A percentile compares a stretch with the other conserved stretches of the same genome.
These are phyloP conservation scores for Yamadazyma dushanensis DNA, from an alignment of 1,139 yeast species.

Conservation along the genomic window DNA sequence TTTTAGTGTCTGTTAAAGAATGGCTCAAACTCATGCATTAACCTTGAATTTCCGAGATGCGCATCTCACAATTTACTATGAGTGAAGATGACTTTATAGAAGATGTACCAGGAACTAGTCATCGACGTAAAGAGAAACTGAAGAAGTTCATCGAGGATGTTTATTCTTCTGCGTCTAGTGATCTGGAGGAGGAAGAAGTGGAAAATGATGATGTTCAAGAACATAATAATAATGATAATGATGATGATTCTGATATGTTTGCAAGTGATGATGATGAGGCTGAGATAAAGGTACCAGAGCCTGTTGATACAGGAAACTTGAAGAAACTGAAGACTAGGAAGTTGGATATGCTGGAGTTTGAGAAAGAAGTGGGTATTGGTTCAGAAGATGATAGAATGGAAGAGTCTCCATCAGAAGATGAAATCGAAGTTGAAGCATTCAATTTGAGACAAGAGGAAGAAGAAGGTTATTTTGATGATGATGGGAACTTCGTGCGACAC, in stretches of 20 bases:
- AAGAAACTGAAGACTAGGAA: conserved; percentile 62
- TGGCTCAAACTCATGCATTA: neutral
- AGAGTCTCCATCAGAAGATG: conserved; percentile 7
- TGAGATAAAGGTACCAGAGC: neutral
- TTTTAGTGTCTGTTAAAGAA: conserved; percentile 5
- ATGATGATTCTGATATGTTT: conserved; percentile 35
- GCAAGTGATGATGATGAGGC: conserved; percentile 28
- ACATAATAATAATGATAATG: neutral
- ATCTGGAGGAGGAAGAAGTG: conserved; percentile 13
- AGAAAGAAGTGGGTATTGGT: conserved; percentile 16
- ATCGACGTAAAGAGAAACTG: conserved; percentile 20
- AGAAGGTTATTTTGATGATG: conserved; percentile 62
- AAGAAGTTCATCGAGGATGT: conserved; percentile 24
- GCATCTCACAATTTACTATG: conserved; percentile 9
- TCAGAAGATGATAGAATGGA: neutral
- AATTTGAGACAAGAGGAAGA: conserved; percentile 55
- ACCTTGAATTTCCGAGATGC: conserved; percentile 3
- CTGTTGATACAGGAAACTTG: neutral
- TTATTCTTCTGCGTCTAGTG: conserved; percentile 37
- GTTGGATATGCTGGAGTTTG: conserved; percentile 40
- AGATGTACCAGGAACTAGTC: conserved; percentile 27
- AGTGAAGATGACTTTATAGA: conserved; percentile 19
- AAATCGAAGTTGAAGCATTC: conserved; percentile 53
- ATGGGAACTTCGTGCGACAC: conserved; percentile 57
- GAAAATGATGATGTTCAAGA: conserved; percentile 2